Evolutionary conservation across 2,329 filamentous ascomycete genomes (phyloP).

Genomic region (Diplocarpon mali): DNA sequence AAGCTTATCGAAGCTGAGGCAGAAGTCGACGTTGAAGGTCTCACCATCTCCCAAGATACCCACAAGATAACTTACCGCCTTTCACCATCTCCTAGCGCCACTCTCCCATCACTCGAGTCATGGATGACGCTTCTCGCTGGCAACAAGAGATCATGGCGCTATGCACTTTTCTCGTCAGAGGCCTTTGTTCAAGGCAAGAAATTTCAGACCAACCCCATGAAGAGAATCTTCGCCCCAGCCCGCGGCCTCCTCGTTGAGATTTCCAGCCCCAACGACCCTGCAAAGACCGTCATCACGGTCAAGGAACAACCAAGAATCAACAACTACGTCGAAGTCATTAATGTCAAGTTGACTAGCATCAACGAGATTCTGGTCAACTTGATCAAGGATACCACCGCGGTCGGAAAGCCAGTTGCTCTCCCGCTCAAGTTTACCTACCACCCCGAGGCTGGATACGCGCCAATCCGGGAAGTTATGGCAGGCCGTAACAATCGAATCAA

Average conservation of each 20-base stretch:
- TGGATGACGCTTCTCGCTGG: slow-evolving; percentile 89
- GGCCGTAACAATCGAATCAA: slow-evolving; percentile 96
- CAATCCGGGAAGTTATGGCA: slow-evolving; percentile 93
- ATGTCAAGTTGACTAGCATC: slow-evolving; percentile 64
- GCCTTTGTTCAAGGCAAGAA: slow-evolving; percentile 91
- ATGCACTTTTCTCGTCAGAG: slow-evolving; percentile 87
- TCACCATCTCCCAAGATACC: slow-evolving; percentile 70
- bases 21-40: slow-evolving; percentile 70
- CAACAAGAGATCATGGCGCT: slow-evolving; percentile 78
- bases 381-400: slow-evolving; percentile 84
- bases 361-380: slow-evolving; percentile 80
- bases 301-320: slow-evolving; percentile 79
- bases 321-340: slow-evolving; percentile 79
- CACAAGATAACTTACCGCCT: slow-evolving; percentile 78
- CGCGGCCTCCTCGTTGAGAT: slow-evolving; percentile 88
- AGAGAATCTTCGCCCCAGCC: slow-evolving; percentile 77
- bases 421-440: slow-evolving; percentile 86
- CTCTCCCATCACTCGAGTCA: slow-evolving; percentile 66
- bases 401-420: slow-evolving; percentile 71
- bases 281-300: slow-evolving; percentile 75
- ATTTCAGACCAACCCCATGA: slow-evolving; percentile 94
- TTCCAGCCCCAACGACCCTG: slow-evolving; percentile 64
- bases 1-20: slow-evolving; percentile 63
- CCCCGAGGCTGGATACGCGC: slow-evolving; percentile 93
- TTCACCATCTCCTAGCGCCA: slow-evolving; percentile 59